Percentiles rank a stretch among this genome's conserved stretches.
These are phyloP conservation scores for Cryphonectria carpinicola DNA, from an alignment of 2,329 filamentous ascomycete genomes.

Conservation along the genomic window DNA sequence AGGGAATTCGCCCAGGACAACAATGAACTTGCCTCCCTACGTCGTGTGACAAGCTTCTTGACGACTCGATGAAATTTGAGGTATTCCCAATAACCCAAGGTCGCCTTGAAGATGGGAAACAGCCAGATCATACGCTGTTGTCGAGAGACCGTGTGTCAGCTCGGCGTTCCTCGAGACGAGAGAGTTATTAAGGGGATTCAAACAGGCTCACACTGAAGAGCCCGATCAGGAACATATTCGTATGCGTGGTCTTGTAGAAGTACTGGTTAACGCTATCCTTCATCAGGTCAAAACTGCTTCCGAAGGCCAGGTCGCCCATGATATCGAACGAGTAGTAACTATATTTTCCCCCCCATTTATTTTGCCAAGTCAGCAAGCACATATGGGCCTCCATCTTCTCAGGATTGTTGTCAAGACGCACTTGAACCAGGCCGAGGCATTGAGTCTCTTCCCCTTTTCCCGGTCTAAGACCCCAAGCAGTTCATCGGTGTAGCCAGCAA, in stretches of 20 bases:
- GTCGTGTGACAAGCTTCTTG: constrained; percentile 25
- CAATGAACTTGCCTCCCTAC: constrained; percentile 26
- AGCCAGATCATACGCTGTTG: constrained; percentile 20
- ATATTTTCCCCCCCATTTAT: not conserved
- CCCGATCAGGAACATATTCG: constrained; percentile 33
- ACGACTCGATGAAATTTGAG: constrained; percentile 32
- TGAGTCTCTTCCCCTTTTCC: constrained; percentile 9
- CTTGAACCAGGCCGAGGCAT: constrained; percentile 21
- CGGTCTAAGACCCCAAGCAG: constrained; percentile 8
- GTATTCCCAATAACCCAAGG: constrained; percentile 31
- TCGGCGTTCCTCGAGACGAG: too few relatives aligned
- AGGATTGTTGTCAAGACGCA: not conserved
- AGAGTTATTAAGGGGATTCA: too few relatives aligned
- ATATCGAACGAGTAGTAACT: constrained; percentile 40
- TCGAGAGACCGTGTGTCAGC: not conserved
- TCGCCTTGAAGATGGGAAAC: constrained; percentile 23
- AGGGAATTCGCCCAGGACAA: not conserved
- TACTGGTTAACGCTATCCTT: constrained; percentile 34
- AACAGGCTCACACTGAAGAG: constrained; percentile 30
- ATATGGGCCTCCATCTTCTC: not conserved
- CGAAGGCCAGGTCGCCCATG: constrained; percentile 48
- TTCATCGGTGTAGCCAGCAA: constrained; percentile 16
- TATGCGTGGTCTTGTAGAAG: constrained; percentile 35
- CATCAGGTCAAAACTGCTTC: constrained; percentile 42
- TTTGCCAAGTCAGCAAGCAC: not conserved